Percentiles rank a stretch among this genome's conserved stretches.
Conservation (phyloP, 1,284 basidiomycete genomes). For the Apiotrichum siamense region DNA sequence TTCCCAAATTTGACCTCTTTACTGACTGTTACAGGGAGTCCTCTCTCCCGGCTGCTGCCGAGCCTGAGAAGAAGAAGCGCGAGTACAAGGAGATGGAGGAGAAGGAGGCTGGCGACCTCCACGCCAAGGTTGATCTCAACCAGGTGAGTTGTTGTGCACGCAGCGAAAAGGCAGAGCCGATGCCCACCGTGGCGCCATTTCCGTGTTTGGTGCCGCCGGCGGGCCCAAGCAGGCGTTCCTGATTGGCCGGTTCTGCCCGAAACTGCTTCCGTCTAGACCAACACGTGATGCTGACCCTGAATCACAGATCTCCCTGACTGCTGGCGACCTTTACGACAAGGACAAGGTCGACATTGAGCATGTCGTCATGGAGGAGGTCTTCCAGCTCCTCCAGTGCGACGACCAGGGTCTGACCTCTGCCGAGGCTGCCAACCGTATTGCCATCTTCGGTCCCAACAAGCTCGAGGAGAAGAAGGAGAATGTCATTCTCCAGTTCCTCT, state of each 20-base stretch:
- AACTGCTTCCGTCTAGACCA: not conserved
- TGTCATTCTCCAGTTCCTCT: slow-evolving; percentile 64
- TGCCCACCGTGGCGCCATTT: too few species aligned
- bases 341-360: slow-evolving; percentile 99
- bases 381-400: slow-evolving; percentile 81
- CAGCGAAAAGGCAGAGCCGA: not conserved
- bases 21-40: slow-evolving; percentile 27
- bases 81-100: slow-evolving; percentile 89
- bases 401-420: slow-evolving; percentile 69
- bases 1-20: not conserved
- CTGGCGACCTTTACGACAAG: slow-evolving; percentile 79
- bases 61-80: slow-evolving; percentile 64
- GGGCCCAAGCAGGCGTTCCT: not conserved
- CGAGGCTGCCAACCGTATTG: slow-evolving; percentile 79
- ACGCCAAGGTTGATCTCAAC: slow-evolving; percentile 81
- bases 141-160: slow-evolving; percentile 50
- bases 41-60: slow-evolving; percentile 22
- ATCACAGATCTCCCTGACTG: slow-evolving; percentile 42
- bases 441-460: slow-evolving; percentile 93
- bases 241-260: not conserved
- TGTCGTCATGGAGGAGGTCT: slow-evolving; percentile 92
- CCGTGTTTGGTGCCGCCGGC: too few species aligned
- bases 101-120: slow-evolving; percentile 50
- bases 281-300: slow-evolving; percentile 1
- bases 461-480: slow-evolving; percentile 87